Percentiles rank a stretch among this genome's conserved stretches.
Evolutionary conservation across 2,329 filamentous ascomycete genomes (phyloP).

Genomic region (Fonsecaea pugnacius): DNA sequence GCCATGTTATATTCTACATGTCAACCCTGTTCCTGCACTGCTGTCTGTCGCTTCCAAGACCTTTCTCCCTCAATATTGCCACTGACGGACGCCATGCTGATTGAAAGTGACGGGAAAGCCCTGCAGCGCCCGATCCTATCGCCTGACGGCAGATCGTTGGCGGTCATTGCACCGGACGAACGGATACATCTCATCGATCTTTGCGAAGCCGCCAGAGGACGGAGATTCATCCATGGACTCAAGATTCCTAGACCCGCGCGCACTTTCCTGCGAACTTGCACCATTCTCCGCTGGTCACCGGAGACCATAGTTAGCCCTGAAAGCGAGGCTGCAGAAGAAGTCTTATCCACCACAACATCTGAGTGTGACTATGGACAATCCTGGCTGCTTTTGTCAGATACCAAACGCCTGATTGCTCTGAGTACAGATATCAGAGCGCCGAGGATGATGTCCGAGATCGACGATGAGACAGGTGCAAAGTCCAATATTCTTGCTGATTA

Average conservation of each 20-base stretch:
- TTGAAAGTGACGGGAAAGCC: constrained; percentile 19
- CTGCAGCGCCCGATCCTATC: constrained; percentile 28
- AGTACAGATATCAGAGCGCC: constrained; percentile 23
- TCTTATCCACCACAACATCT: constrained; percentile 19
- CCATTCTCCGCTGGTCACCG: constrained; percentile 33
- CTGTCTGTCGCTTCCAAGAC: neutral
- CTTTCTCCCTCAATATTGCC: neutral
- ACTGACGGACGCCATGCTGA: constrained; percentile 16
- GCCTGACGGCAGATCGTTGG: constrained; percentile 28
- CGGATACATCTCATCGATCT: constrained; percentile 27
- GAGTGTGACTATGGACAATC: constrained; percentile 18
- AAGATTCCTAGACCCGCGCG: constrained; percentile 15
- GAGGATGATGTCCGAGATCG: constrained; percentile 10
- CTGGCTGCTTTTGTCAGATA: constrained; percentile 32
- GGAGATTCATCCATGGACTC: constrained; percentile 20
- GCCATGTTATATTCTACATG: neutral
- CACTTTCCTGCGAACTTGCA: constrained; percentile 20
- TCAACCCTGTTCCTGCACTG: neutral
- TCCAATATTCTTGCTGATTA: constrained; percentile 33
- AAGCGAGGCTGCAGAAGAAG: constrained; percentile 7
- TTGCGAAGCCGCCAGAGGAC: constrained; percentile 18
- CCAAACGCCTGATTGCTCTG: constrained; percentile 28
- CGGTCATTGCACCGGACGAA: constrained; percentile 26
- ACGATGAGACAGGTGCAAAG: constrained; percentile 8
- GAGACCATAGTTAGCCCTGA: constrained; percentile 12